Evolutionary conservation across 805 yeast genomes (phyloP).

Genomic region (Wickerhamomyces canadensis): DNA sequence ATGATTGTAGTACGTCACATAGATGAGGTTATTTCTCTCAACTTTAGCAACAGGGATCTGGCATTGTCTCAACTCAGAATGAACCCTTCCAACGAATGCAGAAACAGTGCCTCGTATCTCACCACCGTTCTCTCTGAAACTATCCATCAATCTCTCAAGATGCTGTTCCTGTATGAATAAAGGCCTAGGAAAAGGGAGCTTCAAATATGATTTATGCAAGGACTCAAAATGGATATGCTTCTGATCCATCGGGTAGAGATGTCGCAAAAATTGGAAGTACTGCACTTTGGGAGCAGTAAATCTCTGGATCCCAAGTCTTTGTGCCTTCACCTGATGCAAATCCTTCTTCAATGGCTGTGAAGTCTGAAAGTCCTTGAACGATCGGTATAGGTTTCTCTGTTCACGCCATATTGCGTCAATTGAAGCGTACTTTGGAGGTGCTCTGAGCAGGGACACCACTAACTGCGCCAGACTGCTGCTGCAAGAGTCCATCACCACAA

Average conservation of each 20-base stretch:
- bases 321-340: not conserved
- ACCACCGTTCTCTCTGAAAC: slow-evolving; percentile 12
- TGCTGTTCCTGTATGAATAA: slow-evolving; percentile 23
- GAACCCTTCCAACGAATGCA: not conserved
- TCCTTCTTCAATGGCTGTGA: slow-evolving; percentile 7
- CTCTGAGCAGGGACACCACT: no score
- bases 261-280: slow-evolving; percentile 19
- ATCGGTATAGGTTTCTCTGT: not conserved
- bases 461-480: no score
- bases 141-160: slow-evolving; percentile 26
- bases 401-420: not conserved
- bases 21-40: slow-evolving; percentile 24
- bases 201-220: slow-evolving; percentile 21
- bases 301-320: slow-evolving; percentile 7
- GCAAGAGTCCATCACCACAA: no score
- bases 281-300: slow-evolving; percentile 5
- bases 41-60: slow-evolving; percentile 25
- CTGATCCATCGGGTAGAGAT: slow-evolving; percentile 13
- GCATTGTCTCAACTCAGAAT: slow-evolving; percentile 20
- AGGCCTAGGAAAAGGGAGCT: slow-evolving; percentile 30
- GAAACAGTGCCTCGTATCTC: not conserved
- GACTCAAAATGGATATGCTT: slow-evolving; percentile 6
- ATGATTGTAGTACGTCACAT: slow-evolving; percentile 12
- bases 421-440: not conserved
- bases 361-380: not conserved